Conservation (phyloP, 768 basidiomycete genomes). For the Harrya chromipes region DNA sequence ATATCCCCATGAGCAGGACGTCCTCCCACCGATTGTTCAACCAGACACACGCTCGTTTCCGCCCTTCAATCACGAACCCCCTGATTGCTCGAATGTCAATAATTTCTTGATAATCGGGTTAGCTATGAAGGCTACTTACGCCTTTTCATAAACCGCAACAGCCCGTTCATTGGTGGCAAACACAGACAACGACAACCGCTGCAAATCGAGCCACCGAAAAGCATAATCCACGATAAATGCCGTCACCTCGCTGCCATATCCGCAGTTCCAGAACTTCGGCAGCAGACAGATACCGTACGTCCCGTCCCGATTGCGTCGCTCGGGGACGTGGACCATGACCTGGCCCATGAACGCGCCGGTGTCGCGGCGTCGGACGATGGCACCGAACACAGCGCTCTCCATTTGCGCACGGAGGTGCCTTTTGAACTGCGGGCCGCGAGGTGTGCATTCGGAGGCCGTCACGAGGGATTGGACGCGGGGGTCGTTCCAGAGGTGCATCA, state of each 20-base stretch:
- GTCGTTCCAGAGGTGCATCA: constrained; percentile 30
- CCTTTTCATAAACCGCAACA: constrained; percentile 38
- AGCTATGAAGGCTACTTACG: constrained; percentile 32
- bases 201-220: constrained; percentile 39
- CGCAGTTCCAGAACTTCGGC: constrained; percentile 35
- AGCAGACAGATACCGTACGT: constrained; percentile 31
- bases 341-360: constrained; percentile 34
- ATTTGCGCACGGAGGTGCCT: constrained; percentile 21
- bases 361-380: constrained; percentile 28
- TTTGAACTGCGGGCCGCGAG: constrained; percentile 15
- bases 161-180: constrained; percentile 39
- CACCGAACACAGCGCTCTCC: constrained; percentile 26
- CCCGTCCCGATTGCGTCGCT: constrained; percentile 31
- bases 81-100: constrained; percentile 17
- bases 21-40: constrained; percentile 37
- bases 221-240: constrained; percentile 40
- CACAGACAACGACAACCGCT: constrained; percentile 41
- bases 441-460: constrained; percentile 12
- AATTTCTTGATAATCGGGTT: background rate
- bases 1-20: constrained; percentile 36
- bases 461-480: constrained; percentile 24
- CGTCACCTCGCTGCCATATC: constrained; percentile 42
- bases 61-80: constrained; percentile 42
- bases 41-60: constrained; percentile 36
- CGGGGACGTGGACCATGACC: constrained; percentile 24